Evolutionary conservation across 2,329 filamentous ascomycete genomes (phyloP), one percentile per base, ranked within the genome.

Genomic region (Aspergillus viridinutans): DNA sequence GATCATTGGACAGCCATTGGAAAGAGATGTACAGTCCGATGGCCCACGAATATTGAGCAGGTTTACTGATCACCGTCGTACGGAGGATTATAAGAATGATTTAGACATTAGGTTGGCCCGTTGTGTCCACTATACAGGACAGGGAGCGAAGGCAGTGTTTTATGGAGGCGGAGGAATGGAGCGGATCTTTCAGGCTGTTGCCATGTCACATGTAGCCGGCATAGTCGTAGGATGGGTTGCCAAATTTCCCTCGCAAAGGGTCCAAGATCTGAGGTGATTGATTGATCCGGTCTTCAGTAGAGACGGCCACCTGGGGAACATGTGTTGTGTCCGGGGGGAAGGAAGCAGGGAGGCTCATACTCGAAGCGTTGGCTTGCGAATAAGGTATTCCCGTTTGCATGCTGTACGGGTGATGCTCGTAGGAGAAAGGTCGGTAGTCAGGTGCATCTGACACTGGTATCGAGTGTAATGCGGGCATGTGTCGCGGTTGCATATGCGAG

Each of bases 341-440:
- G 6, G 72, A 69, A 1, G 70, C 64, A 10, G 73, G 70, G 12
- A 74, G 68, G 48, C 67, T 74, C 57, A 75, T 60, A 26, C 63
- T 68, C n/a, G 73, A 72, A 21, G 72, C 57, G 43, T 69, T 72
- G 35, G 67, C 64, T 51, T 72, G 69, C 8, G 64, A 62, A 54
- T 69, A 76, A 0, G 71, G 68, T 25, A 72, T 64, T 5, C 62
- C 59, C 26, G 67, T 62, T 42, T 61, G 66, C 54, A 69, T 67
- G 35, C 67, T 56, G 29, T 64, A 67, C 3, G 70, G 64, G 14
- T 70, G 58, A 38, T 64, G 55, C 21, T 65, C 67, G 50, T 72
- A 71, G 17, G 70, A 55, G 49, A 66, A 72, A 14, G 67, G 58
- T 45, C 72, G 69, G 60, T 75, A 75, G 29, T 73, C 71, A 25